phyloP scores from a whole-genome alignment of 495 filamentous ascomycete species.

The Penicillium maclennaniae region DNA sequence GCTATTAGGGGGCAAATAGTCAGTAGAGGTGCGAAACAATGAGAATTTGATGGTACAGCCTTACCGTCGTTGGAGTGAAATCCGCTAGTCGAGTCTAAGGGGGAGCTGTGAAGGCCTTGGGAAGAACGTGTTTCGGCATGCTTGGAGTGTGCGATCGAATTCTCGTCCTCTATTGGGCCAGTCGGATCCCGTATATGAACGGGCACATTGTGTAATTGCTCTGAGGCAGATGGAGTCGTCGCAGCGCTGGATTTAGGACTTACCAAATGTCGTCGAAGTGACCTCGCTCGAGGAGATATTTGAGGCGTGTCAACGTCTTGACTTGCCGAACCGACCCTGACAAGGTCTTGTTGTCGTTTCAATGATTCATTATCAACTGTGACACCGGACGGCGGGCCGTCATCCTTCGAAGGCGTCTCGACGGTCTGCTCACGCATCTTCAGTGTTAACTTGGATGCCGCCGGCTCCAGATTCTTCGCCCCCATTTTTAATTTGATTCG shows the following conservation, averaged over 20 bases:
- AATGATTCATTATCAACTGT: constrained; percentile 49
- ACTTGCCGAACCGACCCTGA: constrained; percentile 42
- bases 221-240: constrained; percentile 17
- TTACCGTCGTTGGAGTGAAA: constrained; percentile 12
- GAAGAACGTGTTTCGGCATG: constrained; percentile 17
- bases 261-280: constrained; percentile 14
- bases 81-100: constrained; percentile 1
- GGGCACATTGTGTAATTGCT: constrained; percentile 11
- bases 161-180: constrained; percentile 13
- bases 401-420: constrained; percentile 26
- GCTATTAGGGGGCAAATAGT: not conserved
- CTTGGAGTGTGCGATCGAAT: constrained; percentile 12
- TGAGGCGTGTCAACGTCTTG: constrained; percentile 25
- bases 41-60: not conserved
- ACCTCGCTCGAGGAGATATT: constrained; percentile 19
- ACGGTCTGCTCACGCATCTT: constrained; percentile 38
- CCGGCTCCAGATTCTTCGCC: constrained; percentile 53
- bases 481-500: constrained; percentile 67
- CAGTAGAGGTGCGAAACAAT: not conserved
- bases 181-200: not conserved
- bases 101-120: constrained; percentile 1
- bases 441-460: constrained; percentile 33
- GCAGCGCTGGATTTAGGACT: constrained; percentile 21
- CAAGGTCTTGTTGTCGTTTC: constrained; percentile 44
- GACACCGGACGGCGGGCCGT: constrained; percentile 35